Base-by-base conservation (phyloP, 495 filamentous ascomycete genomes). In the Acidomyces sp. region DNA sequence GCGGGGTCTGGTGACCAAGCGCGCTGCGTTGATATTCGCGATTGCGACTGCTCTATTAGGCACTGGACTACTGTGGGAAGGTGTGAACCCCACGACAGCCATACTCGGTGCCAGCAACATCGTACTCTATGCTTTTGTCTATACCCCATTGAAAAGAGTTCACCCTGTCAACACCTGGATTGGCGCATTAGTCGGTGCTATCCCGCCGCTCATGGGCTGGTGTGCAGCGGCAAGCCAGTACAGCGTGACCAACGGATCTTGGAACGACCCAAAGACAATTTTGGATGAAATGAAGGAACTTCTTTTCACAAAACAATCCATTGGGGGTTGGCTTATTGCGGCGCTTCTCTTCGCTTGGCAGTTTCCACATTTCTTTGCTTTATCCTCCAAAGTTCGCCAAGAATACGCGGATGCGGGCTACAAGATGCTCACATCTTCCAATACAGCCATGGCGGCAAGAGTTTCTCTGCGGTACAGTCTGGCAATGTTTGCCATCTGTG, bases 201-300 rank as follows among this genome's bases (percentile, higher is more conserved):
- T 97, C 31, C 90, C 90, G 0, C 90, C 90, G 3, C 55, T 97
- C 34, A 97, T 97, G 90, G 90, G 90, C 53, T 97, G 90, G 90
- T 78, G 88, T 11, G 90, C 90, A 0, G 90, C 87, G 2, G 82
- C 82, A 0, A 86, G 85, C 31, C 83, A 93, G 61, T 80, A 71
- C 30, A 85, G 86, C n/a, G 79, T 77, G 0, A 76, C 74, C 2
- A 77, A 71, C 41, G 72, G 70, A 40, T 50, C 47, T 9, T 5
- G 28, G 71, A 68, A 37, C 27, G 22, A 31, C 21, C 25, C 17
- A 11, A 28, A 12, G 3, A 25, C 41, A 9, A 35, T 50, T 4
- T 33, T 25, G 27, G 35, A 20, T 7, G 51, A 50, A 24, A 19
- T 32, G 28, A 34, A 71, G 17, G 86, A 94, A 41, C 74, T 95